Percentiles rank a stretch among this genome's conserved stretches.
These are phyloP conservation scores for Sclerotiophoma versabilis DNA, from an alignment of 2,329 filamentous ascomycete species.

Conservation along the genomic window DNA sequence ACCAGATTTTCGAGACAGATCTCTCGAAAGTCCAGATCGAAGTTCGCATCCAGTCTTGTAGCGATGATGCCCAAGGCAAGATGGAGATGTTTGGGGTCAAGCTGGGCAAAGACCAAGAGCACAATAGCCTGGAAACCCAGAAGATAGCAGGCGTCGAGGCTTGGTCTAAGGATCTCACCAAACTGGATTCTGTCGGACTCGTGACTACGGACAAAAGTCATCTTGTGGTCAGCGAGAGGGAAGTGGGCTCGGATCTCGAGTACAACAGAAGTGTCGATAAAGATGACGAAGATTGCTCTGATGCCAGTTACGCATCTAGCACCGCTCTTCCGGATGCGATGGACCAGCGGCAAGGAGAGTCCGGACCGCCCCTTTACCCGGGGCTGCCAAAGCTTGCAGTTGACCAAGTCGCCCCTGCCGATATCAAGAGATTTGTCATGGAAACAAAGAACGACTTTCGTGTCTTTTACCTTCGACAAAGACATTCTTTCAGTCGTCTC, in stretches of 20 bases:
- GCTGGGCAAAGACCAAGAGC: neutral
- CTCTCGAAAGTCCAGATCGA: too few species aligned
- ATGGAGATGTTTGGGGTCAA: neutral
- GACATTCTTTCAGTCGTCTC: conserved; percentile 24
- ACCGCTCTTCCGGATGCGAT: neutral
- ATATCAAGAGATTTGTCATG: conserved; percentile 1
- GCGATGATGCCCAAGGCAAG: neutral
- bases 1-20: neutral
- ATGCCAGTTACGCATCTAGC: neutral
- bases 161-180: too few species aligned
- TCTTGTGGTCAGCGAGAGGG: neutral
- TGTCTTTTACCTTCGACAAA: conserved; percentile 31
- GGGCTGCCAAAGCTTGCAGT: neutral
- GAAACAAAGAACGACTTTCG: conserved; percentile 24
- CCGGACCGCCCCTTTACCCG: neutral
- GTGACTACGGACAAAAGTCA: too few species aligned
- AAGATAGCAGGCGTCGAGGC: too few species aligned
- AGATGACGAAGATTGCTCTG: neutral
- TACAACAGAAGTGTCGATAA: neutral
- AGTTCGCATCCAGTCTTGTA: neutral
- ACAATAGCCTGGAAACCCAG: too few species aligned
- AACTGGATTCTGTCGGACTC: too few species aligned
- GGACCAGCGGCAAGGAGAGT: neutral
- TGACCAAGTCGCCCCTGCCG: neutral
- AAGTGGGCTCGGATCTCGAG: too few species aligned